phyloP scores from a whole-genome alignment of 2,329 filamentous ascomycete species.

The Alternaria sp. region DNA sequence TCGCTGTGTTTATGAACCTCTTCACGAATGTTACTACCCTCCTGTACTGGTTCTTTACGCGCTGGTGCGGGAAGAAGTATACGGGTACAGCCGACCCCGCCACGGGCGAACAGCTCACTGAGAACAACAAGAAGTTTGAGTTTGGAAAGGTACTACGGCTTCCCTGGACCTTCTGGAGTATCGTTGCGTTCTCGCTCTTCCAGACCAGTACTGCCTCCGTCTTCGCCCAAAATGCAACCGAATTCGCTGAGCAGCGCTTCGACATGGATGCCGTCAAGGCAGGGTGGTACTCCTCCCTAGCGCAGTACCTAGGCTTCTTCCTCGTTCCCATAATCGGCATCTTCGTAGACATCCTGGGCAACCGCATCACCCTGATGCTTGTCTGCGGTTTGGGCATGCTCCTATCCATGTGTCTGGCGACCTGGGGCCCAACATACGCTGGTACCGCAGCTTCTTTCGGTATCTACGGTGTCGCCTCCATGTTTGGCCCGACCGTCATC shows the following conservation, averaged over 20 bases:
- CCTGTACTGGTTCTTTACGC: constrained; percentile 63
- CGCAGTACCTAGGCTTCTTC: constrained; percentile 65
- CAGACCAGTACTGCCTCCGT: constrained; percentile 63
- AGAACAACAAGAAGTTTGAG: constrained; percentile 65
- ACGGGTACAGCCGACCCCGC: constrained; percentile 59
- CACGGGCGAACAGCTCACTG: constrained; percentile 65
- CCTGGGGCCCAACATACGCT: constrained; percentile 56
- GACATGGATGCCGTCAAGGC: constrained; percentile 61
- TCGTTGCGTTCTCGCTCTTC: constrained; percentile 63
- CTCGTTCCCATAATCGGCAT: constrained; percentile 63
- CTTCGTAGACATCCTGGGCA: constrained; percentile 63
- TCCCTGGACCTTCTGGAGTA: constrained; percentile 66
- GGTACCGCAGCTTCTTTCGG: constrained; percentile 67
- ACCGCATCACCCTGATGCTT: constrained; percentile 56
- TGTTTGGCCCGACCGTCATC: constrained; percentile 63
- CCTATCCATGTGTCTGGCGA: constrained; percentile 61
- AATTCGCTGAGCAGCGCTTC: constrained; percentile 66
- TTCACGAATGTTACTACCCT: constrained; percentile 65
- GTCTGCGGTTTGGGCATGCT: constrained; percentile 60
- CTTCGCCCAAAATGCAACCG: constrained; percentile 65
- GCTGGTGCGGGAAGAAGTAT: constrained; percentile 58
- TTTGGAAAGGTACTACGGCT: constrained; percentile 61
- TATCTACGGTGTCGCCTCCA: constrained; percentile 63
- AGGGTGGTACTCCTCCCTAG: constrained; percentile 65
- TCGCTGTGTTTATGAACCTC: constrained; percentile 67